Base-by-base conservation (phyloP, 495 filamentous ascomycete species). In the Xylaria grammica region DNA sequence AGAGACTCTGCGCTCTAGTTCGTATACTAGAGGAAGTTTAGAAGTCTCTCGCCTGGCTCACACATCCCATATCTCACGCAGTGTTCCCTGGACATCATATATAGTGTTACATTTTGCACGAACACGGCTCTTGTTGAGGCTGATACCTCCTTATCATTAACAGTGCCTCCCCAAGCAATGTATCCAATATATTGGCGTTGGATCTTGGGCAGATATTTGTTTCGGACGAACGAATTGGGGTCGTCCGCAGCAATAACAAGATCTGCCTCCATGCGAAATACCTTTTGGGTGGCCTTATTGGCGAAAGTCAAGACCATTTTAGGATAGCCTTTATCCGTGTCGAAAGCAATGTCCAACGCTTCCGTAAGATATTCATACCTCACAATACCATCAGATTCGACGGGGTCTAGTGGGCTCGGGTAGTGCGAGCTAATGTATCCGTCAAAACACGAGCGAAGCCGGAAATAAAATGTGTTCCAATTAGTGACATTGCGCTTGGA, bases 11-110 rank as follows among this genome's bases (percentile, higher is more conserved):
- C 67, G 9, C 71, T 65, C 56, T 75, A 80, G 52, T 82, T 82
- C 54, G 65, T 71, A 57, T 85, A 85, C 76, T 77, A 85, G 78
- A 61, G 24, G 27, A 51, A 51, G 26, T 83, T 85, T 29, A 81
- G 68, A 3, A 78, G 71, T 7, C 79, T 70, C 10, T 77, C 42
- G 17, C 76, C 80, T 1, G 66, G 63, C 24, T 75, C 63, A 2
- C 77, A 69, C 7, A 72, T 68, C 19, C 79, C 77, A 29, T 78
- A 66, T n/a, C 72, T 51, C 9, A n/a, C n/a, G n/a, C n/a, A n/a
- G n/a, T n/a, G n/a, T n/a, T n/a, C 78, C 81, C 1, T 79, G 77
- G 27, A 84, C 82, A 24, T 72, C 67, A 59, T 84, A 84, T 10
- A 73, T 74, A 52, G 75, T 63, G 55, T 24, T 45, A 24, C 11